Conservation (phyloP, 192 early-diverging fungal species). For the Neocallimastix lanati region DNA sequence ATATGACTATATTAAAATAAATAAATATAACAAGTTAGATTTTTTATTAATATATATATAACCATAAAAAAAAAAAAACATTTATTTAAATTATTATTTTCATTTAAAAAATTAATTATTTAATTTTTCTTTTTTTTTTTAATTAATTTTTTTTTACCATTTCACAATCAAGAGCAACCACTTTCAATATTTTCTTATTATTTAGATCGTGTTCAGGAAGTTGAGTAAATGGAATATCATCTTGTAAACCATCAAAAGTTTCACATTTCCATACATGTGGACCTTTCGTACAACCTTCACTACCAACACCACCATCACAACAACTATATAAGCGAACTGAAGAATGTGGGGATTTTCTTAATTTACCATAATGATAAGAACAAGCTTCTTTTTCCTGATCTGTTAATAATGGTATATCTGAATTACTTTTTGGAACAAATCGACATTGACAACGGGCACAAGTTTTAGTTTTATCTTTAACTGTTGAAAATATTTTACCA, state of each 20-base stretch:
- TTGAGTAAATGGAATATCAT: slow-evolving; percentile 11
- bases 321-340: slow-evolving; percentile 19
- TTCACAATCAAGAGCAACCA: slow-evolving; percentile 55
- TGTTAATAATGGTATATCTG: slow-evolving; percentile 5
- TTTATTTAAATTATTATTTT: too few relatives aligned
- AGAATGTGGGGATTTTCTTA: slow-evolving; percentile 11
- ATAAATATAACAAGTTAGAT: too few relatives aligned
- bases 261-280: slow-evolving; percentile 53
- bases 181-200: background rate
- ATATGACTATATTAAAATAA: slow-evolving; percentile 21
- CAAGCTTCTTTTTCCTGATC: slow-evolving; percentile 16
- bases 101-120: too few relatives aligned
- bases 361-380: slow-evolving; percentile 19
- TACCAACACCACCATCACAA: slow-evolving; percentile 17
- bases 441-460: slow-evolving; percentile 28
- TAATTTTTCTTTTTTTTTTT: background rate
- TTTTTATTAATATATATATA: too few relatives aligned
- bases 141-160: slow-evolving; percentile 25
- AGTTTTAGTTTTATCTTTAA: background rate
- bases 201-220: background rate
- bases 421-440: slow-evolving; percentile 16
- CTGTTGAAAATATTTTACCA: background rate
- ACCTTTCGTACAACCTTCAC: slow-evolving; percentile 28
- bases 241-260: slow-evolving; percentile 13
- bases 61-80: too few relatives aligned